A percentile compares a stretch with the other conserved stretches of the same genome.
Evolutionary conservation across 2,329 filamentous ascomycete species (phyloP).

Genomic region (Fusarium multiceps): DNA sequence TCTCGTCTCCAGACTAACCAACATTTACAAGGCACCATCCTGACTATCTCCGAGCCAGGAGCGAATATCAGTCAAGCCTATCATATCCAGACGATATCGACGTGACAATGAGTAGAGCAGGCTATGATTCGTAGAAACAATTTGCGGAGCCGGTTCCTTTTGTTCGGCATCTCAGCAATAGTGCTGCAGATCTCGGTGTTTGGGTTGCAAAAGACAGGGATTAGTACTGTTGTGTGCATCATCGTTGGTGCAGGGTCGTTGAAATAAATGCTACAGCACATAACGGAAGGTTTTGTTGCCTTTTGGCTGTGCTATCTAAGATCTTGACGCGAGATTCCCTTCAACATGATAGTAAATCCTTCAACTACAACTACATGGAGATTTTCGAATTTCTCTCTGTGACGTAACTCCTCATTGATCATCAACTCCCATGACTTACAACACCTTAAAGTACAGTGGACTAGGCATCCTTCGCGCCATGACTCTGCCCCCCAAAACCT

Average conservation of each 20-base stretch:
- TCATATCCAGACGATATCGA: slow-evolving; percentile 4
- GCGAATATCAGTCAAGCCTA: slow-evolving; percentile 9
- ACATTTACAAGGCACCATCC: slow-evolving; percentile 13
- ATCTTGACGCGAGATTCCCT: not conserved
- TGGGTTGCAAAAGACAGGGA: slow-evolving; percentile 20
- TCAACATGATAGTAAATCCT: not conserved
- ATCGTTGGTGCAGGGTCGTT: not conserved
- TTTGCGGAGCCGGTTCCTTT: slow-evolving; percentile 5
- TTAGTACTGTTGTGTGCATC: not conserved
- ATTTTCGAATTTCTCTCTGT: not conserved
- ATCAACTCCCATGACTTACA: not conserved
- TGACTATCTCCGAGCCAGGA: slow-evolving; percentile 37
- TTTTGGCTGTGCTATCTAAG: not conserved
- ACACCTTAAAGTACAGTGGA: not conserved
- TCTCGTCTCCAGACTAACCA: slow-evolving; percentile 22
- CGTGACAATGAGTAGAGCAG: not conserved
- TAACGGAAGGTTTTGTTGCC: not conserved
- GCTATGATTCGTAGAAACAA: not conserved
- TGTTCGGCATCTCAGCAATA: slow-evolving; percentile 13
- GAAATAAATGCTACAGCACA: slow-evolving; percentile 15
- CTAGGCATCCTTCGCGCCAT: slow-evolving; percentile 8
- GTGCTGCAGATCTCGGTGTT: slow-evolving; percentile 31
- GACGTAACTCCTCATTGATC: not conserved
- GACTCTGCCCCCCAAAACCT: slow-evolving; percentile 14
- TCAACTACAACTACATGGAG: not conserved